A percentile compares a stretch with the other conserved stretches of the same genome.
These are phyloP conservation scores for Blastomyces gilchristii DNA, from an alignment of 2,329 filamentous ascomycete species.

Conservation along the genomic window DNA sequence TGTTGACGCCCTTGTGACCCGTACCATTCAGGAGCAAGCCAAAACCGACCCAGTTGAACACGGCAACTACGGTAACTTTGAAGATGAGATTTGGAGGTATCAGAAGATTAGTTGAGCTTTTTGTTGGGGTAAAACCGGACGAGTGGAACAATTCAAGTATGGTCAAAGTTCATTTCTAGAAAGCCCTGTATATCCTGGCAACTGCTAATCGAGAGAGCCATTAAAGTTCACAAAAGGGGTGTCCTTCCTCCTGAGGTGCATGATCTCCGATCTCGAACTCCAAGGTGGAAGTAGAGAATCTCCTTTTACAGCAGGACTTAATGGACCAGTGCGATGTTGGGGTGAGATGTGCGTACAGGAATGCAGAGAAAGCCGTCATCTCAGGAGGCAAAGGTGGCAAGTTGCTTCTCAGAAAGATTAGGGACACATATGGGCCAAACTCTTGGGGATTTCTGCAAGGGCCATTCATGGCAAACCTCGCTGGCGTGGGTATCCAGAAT, in stretches of 20 bases:
- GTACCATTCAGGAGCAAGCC: background rate
- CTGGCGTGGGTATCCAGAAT: background rate
- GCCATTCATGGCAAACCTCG: background rate
- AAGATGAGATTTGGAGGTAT: conserved; percentile 1
- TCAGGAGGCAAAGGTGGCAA: background rate
- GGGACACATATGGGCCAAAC: background rate
- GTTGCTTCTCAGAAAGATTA: background rate
- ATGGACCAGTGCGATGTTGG: background rate
- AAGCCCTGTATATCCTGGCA: background rate
- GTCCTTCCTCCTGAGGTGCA: background rate
- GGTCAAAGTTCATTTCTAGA: background rate
- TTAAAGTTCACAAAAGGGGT: background rate
- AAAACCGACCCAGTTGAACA: background rate
- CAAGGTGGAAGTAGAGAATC: background rate
- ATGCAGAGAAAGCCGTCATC: background rate
- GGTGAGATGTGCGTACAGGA: background rate
- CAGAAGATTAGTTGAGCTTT: background rate
- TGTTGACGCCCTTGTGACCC: background rate
- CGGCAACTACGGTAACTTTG: background rate
- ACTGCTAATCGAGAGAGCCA: background rate
- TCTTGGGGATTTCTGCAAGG: background rate
- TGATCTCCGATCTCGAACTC: background rate
- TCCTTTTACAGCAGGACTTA: background rate
- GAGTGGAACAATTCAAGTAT: conserved; percentile 1
- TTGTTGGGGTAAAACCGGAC: conserved; percentile 1